These are phyloP conservation scores for Elongisporangium prolatum DNA, from an alignment of 352 stramenopile species.

Conservation along the genomic window DNA sequence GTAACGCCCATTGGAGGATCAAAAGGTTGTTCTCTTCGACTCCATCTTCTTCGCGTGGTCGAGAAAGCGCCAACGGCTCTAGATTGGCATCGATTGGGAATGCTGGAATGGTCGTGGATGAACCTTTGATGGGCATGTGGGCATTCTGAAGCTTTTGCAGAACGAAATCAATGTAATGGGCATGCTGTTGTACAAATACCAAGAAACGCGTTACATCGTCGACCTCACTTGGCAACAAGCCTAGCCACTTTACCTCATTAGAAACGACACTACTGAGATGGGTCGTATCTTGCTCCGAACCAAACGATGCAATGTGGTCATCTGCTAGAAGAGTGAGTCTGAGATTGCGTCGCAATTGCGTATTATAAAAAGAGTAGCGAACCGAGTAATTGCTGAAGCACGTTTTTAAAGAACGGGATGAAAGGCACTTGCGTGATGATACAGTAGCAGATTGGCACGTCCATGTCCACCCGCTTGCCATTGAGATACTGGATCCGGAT, in stretches of 20 bases:
- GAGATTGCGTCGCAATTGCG: too few species aligned
- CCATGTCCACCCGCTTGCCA: constrained; percentile 7
- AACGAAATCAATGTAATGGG: constrained; percentile 26
- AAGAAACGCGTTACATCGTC: too few species aligned
- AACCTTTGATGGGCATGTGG: constrained; percentile 15
- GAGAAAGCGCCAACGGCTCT: constrained; percentile 17
- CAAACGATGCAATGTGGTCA: constrained; percentile 7
- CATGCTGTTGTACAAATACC: constrained; percentile 22
- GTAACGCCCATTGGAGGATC: constrained; percentile 44
- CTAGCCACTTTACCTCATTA: constrained; percentile 21
- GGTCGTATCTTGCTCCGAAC: constrained; percentile 2
- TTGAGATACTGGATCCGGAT: constrained; percentile 13
- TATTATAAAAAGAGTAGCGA: too few species aligned
- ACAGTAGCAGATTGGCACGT: constrained; percentile 46
- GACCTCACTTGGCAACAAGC: too few species aligned
- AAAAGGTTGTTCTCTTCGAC: constrained; percentile 30
- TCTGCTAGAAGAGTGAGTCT: constrained; percentile 1
- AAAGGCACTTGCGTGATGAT: constrained; percentile 37
- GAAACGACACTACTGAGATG: constrained; percentile 30
- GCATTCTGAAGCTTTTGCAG: constrained; percentile 19
- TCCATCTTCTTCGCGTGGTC: constrained; percentile 25
- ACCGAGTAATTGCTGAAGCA: constrained; percentile 32
- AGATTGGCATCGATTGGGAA: background rate
- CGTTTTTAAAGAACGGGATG: constrained; percentile 32
- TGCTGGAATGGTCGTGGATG: background rate